Conservation (phyloP, 1,284 basidiomycete genomes). For the Sporisorium exsertum region DNA sequence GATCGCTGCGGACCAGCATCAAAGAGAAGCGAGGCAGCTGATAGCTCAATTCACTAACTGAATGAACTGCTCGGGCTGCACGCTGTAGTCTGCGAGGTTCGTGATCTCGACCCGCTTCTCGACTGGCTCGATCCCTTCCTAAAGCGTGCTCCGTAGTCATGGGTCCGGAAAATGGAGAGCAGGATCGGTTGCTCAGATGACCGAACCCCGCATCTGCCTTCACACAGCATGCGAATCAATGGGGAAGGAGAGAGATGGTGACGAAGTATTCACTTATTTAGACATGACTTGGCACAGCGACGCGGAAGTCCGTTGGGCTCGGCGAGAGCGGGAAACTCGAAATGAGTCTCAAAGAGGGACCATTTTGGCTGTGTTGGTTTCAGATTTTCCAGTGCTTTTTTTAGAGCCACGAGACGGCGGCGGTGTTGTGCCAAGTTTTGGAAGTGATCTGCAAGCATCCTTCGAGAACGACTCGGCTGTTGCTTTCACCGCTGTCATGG, state of each 20-base stretch:
- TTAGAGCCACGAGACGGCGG: background rate
- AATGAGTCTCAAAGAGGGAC: too few relatives aligned
- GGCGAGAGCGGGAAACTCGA: slow-evolving; percentile 16
- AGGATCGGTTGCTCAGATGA: background rate
- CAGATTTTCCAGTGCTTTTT: background rate
- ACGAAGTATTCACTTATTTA: background rate
- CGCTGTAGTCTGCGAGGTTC: slow-evolving; percentile 3
- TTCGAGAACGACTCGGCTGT: slow-evolving; percentile 5
- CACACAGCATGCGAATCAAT: background rate
- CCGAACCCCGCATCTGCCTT: background rate
- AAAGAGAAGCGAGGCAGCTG: background rate
- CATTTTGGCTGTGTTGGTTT: slow-evolving; percentile 19
- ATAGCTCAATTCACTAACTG: background rate
- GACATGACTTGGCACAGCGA: slow-evolving; percentile 2
- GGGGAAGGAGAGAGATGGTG: background rate
- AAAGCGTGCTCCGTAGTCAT: background rate
- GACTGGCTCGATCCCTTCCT: background rate
- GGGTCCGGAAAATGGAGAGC: background rate
- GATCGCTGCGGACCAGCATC: background rate
- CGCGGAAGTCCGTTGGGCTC: slow-evolving; percentile 38
- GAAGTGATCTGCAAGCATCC: slow-evolving; percentile 3
- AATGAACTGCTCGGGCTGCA: background rate
- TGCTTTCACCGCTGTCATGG: slow-evolving; percentile 5
- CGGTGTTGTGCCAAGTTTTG: slow-evolving; percentile 5
- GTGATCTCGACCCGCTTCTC: background rate